These are phyloP conservation scores for Jacaranda mimosifolia DNA, from an alignment of 257 asterid genomes.

Conservation along the genomic window DNA sequence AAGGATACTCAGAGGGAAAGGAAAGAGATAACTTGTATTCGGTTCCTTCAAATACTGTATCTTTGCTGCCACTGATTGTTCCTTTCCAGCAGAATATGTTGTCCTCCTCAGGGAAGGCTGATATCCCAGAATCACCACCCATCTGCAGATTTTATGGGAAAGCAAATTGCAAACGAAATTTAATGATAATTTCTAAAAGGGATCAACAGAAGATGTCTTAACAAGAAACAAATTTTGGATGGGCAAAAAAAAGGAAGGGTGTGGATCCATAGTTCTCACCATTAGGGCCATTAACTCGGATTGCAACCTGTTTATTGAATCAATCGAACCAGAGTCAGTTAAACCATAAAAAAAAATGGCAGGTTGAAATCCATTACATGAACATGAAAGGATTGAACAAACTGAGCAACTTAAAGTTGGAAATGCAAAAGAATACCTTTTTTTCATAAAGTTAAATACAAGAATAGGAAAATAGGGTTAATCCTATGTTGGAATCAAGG, in stretches of 20 bases:
- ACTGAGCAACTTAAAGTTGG: not conserved
- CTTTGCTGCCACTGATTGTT: conserved; percentile 88
- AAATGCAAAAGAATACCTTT: not conserved
- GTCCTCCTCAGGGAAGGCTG: conserved; percentile 97
- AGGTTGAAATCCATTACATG: not conserved
- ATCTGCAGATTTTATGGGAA: conserved; percentile 47
- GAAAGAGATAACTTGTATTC: conserved; percentile 84
- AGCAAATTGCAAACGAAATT: not conserved
- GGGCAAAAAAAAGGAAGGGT: not conserved
- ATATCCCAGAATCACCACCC: conserved; percentile 91
- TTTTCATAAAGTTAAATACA: not conserved
- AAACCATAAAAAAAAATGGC: not conserved
- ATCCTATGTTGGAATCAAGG: too few species aligned
- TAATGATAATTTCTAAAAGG: not conserved
- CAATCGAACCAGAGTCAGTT: conserved; percentile 3
- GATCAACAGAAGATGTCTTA: not conserved
- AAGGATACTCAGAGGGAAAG: conserved; percentile 84
- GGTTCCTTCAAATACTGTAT: conserved; percentile 93
- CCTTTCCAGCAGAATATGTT: conserved; percentile 97
- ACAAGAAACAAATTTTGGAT: too few species aligned
- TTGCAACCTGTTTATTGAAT: conserved; percentile 69
- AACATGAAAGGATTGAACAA: not conserved
- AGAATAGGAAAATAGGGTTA: not conserved
- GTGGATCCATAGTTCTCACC: conserved; percentile 55
- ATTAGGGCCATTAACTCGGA: conserved; percentile 95